These are phyloP conservation scores for Suhomyces bribrorum DNA, from an alignment of 1,139 yeast genomes.

Conservation along the genomic window DNA sequence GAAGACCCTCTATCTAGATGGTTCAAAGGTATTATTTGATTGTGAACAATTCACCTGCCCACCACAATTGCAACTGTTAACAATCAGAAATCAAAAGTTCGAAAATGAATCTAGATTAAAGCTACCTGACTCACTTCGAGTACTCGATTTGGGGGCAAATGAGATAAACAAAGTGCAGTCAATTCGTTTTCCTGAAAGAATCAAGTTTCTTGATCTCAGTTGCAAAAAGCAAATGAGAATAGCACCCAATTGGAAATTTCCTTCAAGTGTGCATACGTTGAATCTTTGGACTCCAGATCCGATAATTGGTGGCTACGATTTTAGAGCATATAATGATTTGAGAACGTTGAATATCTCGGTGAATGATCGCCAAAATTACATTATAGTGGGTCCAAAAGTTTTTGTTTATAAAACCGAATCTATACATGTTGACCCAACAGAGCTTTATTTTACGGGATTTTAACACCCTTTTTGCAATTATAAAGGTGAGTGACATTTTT, in stretches of 20 bases:
- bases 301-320: not conserved
- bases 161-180: not conserved
- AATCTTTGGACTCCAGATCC: not conserved
- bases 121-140: not conserved
- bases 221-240: not conserved
- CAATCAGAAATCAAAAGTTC: not conserved
- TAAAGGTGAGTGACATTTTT: too few species aligned
- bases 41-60: slow-evolving; percentile 1
- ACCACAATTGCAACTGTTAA: not conserved
- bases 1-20: not conserved
- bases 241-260: not conserved
- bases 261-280: not conserved
- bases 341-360: not conserved
- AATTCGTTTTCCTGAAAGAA: not conserved
- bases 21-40: not conserved
- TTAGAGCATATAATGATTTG: not conserved
- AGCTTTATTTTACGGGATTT: not conserved
- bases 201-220: not conserved
- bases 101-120: not conserved
- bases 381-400: not conserved
- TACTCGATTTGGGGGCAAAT: not conserved
- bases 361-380: not conserved
- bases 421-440: not conserved
- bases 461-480: too few species aligned
- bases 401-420: not conserved